Conservation (phyloP, 345 rosid species). For the Citrus unshiu region DNA sequence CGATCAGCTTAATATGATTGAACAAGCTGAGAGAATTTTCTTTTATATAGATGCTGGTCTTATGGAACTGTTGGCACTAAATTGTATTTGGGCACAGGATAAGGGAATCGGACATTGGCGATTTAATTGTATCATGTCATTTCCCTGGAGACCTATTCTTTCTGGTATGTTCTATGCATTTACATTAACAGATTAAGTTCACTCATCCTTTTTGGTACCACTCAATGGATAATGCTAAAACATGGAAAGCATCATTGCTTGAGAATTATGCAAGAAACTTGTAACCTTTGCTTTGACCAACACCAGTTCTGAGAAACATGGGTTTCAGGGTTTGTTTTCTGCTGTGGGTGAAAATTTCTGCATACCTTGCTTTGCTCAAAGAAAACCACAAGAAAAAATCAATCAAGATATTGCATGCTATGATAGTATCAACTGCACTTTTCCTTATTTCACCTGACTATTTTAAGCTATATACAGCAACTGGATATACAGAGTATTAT, state of each 20-base stretch:
- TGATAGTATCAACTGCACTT: neutral
- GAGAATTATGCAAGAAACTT: neutral
- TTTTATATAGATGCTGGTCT: neutral
- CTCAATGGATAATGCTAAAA: neutral
- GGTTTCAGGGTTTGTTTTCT: too few species aligned
- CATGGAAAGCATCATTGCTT: neutral
- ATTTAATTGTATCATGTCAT: constrained; percentile 84
- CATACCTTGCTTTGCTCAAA: neutral
- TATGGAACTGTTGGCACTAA: neutral
- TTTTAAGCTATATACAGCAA: constrained; percentile 48
- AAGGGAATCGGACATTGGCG: constrained; percentile 93
- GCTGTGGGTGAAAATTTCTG: neutral
- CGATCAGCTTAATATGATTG: neutral
- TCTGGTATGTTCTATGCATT: constrained; percentile 46
- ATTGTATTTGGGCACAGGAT: constrained; percentile 39
- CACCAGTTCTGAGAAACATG: neutral
- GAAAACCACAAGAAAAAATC: neutral
- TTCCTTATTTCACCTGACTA: neutral
- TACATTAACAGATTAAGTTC: neutral
- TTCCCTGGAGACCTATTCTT: constrained; percentile 98
- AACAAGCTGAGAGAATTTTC: neutral
- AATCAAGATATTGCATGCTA: neutral
- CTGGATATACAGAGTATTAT: constrained; percentile 87
- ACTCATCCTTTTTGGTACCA: neutral
- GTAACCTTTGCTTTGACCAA: neutral